Evolutionary conservation across 371 early-diverging fungal species (phyloP).

Genomic region (Actinomortierella wolfii): DNA sequence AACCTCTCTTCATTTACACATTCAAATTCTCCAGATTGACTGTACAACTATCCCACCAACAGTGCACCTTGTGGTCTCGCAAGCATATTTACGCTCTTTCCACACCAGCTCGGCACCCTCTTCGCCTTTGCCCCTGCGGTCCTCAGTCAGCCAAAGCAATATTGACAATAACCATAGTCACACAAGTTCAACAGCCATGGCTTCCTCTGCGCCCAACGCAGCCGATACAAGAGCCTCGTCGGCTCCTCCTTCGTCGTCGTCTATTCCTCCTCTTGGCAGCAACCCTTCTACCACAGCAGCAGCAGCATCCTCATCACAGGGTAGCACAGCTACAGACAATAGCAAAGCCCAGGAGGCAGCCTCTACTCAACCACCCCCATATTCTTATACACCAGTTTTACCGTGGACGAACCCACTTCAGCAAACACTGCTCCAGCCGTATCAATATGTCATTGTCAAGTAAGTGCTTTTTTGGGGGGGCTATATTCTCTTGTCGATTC

Average conservation of each 20-base stretch:
- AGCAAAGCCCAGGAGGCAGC: neutral
- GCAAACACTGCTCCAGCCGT: conserved; percentile 10
- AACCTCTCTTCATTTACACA: neutral
- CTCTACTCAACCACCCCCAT: neutral
- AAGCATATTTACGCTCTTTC: conserved; percentile 1
- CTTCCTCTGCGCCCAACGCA: neutral
- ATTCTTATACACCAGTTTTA: too few species aligned
- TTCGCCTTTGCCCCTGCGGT: conserved; percentile 15
- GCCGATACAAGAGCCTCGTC: too few species aligned
- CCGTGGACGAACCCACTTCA: too few species aligned
- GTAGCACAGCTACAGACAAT: conserved; percentile 2
- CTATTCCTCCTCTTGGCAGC: neutral
- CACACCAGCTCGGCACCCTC: conserved; percentile 3
- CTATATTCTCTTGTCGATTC: conserved; percentile 6
- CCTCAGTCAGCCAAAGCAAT: conserved; percentile 8
- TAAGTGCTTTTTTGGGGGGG: conserved; percentile 28
- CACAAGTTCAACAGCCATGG: neutral
- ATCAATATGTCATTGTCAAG: conserved; percentile 40
- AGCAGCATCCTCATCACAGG: conserved; percentile 2
- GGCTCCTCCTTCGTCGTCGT: too few species aligned
- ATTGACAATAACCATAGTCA: neutral
- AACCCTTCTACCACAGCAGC: conserved; percentile 4
- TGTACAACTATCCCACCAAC: conserved; percentile 20
- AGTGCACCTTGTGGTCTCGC: conserved; percentile 33
- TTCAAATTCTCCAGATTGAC: conserved; percentile 16